Evolutionary conservation across 2,329 filamentous ascomycete species (phyloP).

Genomic region (Erysiphe pulchra): DNA sequence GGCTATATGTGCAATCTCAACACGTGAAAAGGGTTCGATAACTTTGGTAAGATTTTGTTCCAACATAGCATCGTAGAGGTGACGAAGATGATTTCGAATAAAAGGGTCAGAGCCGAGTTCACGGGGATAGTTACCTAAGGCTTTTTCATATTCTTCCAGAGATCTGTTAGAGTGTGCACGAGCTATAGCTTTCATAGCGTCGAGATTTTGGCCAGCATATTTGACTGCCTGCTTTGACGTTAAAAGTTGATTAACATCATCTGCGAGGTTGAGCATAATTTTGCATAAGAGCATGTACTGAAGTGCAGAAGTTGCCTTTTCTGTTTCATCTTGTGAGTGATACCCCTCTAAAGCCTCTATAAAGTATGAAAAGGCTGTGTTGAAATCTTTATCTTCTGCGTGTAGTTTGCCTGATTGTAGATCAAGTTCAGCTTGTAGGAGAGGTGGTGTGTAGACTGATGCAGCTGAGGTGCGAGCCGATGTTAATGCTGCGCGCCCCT

Average conservation of each 20-base stretch:
- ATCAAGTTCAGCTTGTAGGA: constrained; percentile 85
- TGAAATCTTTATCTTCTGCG: constrained; percentile 96
- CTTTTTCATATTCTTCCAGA: constrained; percentile 88
- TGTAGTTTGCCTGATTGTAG: constrained; percentile 99
- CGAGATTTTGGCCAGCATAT: constrained; percentile 83
- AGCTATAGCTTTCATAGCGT: constrained; percentile 97
- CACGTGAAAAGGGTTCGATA: constrained; percentile 91
- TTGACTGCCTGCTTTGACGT: constrained; percentile 88
- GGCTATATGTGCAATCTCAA: constrained; percentile 90
- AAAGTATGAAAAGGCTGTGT: constrained; percentile 96
- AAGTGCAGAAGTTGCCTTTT: constrained; percentile 81
- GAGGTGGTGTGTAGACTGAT: constrained; percentile 86
- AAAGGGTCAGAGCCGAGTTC: constrained; percentile 88
- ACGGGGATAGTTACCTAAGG: constrained; percentile 70
- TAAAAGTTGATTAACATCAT: constrained; percentile 91
- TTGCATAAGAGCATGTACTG: constrained; percentile 99
- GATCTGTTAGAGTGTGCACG: constrained; percentile 87
- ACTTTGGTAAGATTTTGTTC: constrained; percentile 99
- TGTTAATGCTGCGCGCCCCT: constrained; percentile 82
- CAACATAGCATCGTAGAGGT: constrained; percentile 92
- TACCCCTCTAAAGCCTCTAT: constrained; percentile 97
- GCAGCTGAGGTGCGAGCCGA: constrained; percentile 86
- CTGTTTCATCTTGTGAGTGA: constrained; percentile 67
- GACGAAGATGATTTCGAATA: constrained; percentile 86
- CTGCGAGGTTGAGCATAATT: constrained; percentile 92